Evolutionary conservation across 2,329 filamentous ascomycete species (phyloP).

Genomic region (Diaporthe helianthi): DNA sequence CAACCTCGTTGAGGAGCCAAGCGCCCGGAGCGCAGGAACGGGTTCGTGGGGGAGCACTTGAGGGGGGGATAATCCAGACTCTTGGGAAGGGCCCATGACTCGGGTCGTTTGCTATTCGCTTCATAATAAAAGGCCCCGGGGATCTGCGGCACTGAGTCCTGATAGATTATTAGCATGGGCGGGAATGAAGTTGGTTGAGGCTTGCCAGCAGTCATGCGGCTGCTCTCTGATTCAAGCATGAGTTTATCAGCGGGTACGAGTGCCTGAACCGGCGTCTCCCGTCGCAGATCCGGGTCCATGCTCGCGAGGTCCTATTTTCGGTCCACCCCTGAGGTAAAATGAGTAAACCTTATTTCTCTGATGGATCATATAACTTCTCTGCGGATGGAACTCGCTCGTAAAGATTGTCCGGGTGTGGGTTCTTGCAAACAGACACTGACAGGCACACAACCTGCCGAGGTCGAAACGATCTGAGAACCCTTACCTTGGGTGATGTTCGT

Average conservation of each 20-base stretch:
- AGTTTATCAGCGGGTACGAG: not conserved
- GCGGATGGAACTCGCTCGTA: not conserved
- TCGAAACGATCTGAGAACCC: not conserved
- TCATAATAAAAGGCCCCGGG: not conserved
- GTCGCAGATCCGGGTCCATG: not conserved
- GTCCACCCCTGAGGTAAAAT: not conserved
- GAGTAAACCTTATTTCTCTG: constrained; percentile 14
- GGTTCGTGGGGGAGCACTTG: not conserved
- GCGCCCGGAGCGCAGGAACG: constrained; percentile 1
- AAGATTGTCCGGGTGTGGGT: not conserved
- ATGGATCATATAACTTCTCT: not conserved
- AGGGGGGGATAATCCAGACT: not conserved
- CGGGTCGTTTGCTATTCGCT: not conserved
- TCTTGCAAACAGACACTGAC: not conserved
- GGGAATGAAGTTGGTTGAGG: not conserved
- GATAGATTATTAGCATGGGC: not conserved
- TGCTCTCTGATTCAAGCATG: not conserved
- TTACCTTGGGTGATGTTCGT: not conserved
- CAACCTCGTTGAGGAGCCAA: not conserved
- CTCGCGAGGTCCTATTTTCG: constrained; percentile 6
- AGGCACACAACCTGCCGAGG: not conserved
- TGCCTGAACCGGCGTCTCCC: not conserved
- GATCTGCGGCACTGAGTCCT: constrained; percentile 2
- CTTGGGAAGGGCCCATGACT: constrained; percentile 15
- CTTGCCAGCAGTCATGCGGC: constrained; percentile 1